Evolutionary conservation across 176 grass and related monocot genomes (phyloP).

Genomic region (Panicum miliaceum): DNA sequence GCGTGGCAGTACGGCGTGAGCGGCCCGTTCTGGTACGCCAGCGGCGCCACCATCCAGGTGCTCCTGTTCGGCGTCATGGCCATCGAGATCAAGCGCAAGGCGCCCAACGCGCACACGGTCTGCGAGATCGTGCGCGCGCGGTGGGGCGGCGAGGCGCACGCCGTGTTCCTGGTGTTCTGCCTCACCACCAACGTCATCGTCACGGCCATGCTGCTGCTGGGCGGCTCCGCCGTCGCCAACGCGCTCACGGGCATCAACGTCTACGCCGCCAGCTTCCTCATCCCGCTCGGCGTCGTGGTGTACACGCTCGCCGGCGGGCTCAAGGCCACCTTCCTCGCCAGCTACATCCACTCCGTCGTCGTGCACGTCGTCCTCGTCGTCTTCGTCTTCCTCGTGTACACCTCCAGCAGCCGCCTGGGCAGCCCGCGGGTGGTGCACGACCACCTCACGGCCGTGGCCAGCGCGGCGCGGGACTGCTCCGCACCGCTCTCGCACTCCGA

Average conservation of each 20-base stretch:
- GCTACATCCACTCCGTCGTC: constrained; percentile 81
- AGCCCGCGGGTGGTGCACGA: constrained; percentile 69
- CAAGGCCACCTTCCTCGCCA: constrained; percentile 82
- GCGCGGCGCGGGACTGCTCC: constrained; percentile 50
- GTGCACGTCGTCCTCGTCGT: constrained; percentile 72
- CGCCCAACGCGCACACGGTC: constrained; percentile 73
- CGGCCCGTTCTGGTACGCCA: constrained; percentile 81
- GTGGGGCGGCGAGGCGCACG: constrained; percentile 63
- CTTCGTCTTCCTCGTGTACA: constrained; percentile 78
- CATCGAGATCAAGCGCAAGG: constrained; percentile 87
- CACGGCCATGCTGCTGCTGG: constrained; percentile 76
- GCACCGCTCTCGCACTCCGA: constrained; percentile 53
- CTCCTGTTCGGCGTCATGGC: constrained; percentile 80
- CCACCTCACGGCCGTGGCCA: constrained; percentile 54
- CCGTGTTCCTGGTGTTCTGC: constrained; percentile 73
- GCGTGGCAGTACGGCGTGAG: constrained; percentile 84
- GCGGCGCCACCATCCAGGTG: constrained; percentile 79
- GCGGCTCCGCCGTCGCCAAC: constrained; percentile 75
- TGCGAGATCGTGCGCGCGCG: constrained; percentile 68
- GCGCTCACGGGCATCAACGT: constrained; percentile 76
- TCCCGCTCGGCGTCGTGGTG: constrained; percentile 78
- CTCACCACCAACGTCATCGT: constrained; percentile 79
- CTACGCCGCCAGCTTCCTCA: constrained; percentile 77
- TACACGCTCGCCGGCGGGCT: constrained; percentile 79
- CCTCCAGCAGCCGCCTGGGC: constrained; percentile 54